Evolutionary conservation across 257 asterid genomes (phyloP).

Genomic region (Nicotiana tabacum): DNA sequence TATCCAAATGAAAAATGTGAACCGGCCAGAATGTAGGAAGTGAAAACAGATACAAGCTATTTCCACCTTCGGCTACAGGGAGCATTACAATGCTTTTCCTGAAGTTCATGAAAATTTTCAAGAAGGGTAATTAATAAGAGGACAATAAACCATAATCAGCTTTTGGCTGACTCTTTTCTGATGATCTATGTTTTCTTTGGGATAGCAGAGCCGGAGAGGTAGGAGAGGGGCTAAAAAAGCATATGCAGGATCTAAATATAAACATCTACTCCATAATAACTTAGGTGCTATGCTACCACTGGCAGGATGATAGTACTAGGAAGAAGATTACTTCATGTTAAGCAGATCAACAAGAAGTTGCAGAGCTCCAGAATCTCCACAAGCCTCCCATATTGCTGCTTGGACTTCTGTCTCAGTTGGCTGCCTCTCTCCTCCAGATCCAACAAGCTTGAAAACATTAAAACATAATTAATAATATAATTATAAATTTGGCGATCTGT

Average conservation of each 20-base stretch:
- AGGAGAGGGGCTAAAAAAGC: neutral
- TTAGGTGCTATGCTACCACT: neutral
- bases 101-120: neutral
- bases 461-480: neutral
- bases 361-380: constrained; percentile 85
- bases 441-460: constrained; percentile 51
- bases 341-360: constrained; percentile 90
- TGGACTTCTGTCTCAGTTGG: constrained; percentile 78
- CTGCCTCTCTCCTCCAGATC: constrained; percentile 58
- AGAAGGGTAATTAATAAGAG: neutral
- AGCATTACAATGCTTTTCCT: neutral
- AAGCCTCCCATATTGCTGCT: constrained; percentile 85
- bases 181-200: neutral
- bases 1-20: neutral
- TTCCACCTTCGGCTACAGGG: neutral
- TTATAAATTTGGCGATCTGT: neutral
- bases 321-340: constrained; percentile 55
- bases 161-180: neutral
- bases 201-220: neutral
- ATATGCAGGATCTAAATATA: neutral
- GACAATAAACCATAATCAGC: neutral
- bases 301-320: neutral
- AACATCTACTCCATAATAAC: neutral
- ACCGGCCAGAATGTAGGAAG: neutral
- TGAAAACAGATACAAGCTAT: neutral